Evolutionary conservation across 805 yeast genomes (phyloP).

Genomic region (Yamadazyma tumulicola): DNA sequence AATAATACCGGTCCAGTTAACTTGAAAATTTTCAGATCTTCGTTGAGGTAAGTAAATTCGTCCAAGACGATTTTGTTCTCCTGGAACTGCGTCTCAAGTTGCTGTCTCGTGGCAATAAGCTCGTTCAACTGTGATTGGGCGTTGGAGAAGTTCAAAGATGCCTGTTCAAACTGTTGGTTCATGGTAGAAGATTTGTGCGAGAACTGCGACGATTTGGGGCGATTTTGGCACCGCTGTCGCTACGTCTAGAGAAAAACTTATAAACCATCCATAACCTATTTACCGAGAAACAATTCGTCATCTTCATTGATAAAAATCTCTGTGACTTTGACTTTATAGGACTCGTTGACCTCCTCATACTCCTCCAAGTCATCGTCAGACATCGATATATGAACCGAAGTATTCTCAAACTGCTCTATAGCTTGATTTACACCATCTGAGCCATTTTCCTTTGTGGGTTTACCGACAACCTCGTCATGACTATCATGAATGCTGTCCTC

Average conservation of each 20-base stretch:
- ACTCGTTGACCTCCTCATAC: slow-evolving; percentile 9
- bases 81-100: slow-evolving; percentile 89
- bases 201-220: no score
- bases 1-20: slow-evolving; percentile 88
- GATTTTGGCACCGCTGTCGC: no score
- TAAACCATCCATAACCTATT: no score
- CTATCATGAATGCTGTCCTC: slow-evolving; percentile 6
- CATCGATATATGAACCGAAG: slow-evolving; percentile 10
- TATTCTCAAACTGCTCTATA: slow-evolving; percentile 9
- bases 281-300: slow-evolving; percentile 19
- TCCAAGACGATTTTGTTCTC: slow-evolving; percentile 86
- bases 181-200: no score
- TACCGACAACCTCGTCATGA: background rate
- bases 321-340: slow-evolving; percentile 38
- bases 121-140: slow-evolving; percentile 49
- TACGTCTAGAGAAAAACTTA: no score
- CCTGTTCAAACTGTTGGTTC: slow-evolving; percentile 38
- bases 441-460: background rate
- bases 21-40: slow-evolving; percentile 77
- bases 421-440: slow-evolving; percentile 8
- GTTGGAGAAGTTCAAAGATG: slow-evolving; percentile 43
- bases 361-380: slow-evolving; percentile 12
- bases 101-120: slow-evolving; percentile 69
- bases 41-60: slow-evolving; percentile 66
- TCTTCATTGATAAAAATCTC: slow-evolving; percentile 37